Evolutionary conservation across 148 eudicot species (phyloP).

Genomic region (Persicaria tinctoria): DNA sequence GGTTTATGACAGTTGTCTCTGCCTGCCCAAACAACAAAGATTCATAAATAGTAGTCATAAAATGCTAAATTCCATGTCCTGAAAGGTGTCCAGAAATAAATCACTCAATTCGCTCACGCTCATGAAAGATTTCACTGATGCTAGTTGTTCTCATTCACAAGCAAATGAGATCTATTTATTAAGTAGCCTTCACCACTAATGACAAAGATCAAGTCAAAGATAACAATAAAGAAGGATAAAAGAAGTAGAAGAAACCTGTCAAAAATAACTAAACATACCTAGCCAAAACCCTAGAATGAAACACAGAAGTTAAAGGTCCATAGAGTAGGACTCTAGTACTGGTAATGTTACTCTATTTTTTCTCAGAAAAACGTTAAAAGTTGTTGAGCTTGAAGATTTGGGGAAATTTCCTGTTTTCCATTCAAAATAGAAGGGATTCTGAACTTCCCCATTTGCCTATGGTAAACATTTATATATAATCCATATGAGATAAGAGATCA

Average conservation of each 20-base stretch:
- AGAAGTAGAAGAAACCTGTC: not conserved
- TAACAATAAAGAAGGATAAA: not conserved
- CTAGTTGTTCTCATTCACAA: not conserved
- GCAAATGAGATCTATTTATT: not conserved
- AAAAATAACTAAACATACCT: not conserved
- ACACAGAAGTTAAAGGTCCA: not conserved
- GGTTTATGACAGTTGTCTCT: conserved; percentile 85
- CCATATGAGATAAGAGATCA: no score
- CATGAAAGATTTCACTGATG: not conserved
- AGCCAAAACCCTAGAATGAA: not conserved
- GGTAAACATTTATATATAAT: not conserved
- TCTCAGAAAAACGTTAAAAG: not conserved
- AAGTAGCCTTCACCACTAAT: not conserved
- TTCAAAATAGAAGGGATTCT: not conserved
- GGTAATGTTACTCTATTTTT: not conserved
- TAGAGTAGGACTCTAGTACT: not conserved
- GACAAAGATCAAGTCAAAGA: not conserved
- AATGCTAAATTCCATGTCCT: not conserved
- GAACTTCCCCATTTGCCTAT: not conserved
- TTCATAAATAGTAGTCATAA: not conserved
- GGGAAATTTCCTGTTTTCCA: not conserved
- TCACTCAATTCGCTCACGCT: not conserved
- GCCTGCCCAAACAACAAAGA: conserved; percentile 52
- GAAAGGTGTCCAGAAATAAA: conserved; percentile 1
- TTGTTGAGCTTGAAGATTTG: not conserved